Percentiles rank a stretch among this genome's conserved stretches.
These are phyloP conservation scores for Nematodospora valgi DNA, from an alignment of 805 yeast species.

Conservation along the genomic window DNA sequence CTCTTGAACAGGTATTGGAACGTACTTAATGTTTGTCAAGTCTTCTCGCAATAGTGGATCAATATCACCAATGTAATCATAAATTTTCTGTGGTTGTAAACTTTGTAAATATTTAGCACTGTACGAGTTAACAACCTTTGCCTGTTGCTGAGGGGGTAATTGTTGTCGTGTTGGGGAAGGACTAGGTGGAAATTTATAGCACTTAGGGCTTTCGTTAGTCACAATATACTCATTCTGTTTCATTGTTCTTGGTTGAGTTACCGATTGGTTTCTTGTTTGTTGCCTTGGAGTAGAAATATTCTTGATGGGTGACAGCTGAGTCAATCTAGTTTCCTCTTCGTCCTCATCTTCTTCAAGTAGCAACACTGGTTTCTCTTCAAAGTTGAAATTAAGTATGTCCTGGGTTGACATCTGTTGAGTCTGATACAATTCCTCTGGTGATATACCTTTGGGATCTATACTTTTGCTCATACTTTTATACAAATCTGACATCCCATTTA, in stretches of 20 bases:
- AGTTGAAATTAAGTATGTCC: slow-evolving; percentile 12
- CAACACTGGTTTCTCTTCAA: slow-evolving; percentile 20
- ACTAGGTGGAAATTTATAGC: slow-evolving; percentile 56
- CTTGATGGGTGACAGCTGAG: slow-evolving; percentile 7
- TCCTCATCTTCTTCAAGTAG: slow-evolving; percentile 28
- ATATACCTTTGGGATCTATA: slow-evolving; percentile 27
- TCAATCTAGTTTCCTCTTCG: slow-evolving; percentile 12
- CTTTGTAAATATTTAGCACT: slow-evolving; percentile 44
- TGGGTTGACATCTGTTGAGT: slow-evolving; percentile 1
- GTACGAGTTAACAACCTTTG: slow-evolving; percentile 20
- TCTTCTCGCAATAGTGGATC: slow-evolving; percentile 24
- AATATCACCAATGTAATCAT: slow-evolving; percentile 31
- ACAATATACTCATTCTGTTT: slow-evolving; percentile 41
- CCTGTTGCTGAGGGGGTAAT: background rate
- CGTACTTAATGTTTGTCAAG: slow-evolving; percentile 19
- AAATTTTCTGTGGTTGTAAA: slow-evolving; percentile 10
- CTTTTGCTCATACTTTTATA: slow-evolving; percentile 16
- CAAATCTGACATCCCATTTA: slow-evolving; percentile 44
- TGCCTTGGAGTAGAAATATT: slow-evolving; percentile 4
- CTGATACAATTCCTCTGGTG: slow-evolving; percentile 27
- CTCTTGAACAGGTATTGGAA: slow-evolving; percentile 40
- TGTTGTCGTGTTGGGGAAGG: slow-evolving; percentile 21
- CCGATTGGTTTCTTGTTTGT: slow-evolving; percentile 8
- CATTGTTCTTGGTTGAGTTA: slow-evolving; percentile 5
- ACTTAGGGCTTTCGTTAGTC: slow-evolving; percentile 44